Evolutionary conservation across 2,329 filamentous ascomycete genomes (phyloP).

Genomic region (Aschersonia sp.): DNA sequence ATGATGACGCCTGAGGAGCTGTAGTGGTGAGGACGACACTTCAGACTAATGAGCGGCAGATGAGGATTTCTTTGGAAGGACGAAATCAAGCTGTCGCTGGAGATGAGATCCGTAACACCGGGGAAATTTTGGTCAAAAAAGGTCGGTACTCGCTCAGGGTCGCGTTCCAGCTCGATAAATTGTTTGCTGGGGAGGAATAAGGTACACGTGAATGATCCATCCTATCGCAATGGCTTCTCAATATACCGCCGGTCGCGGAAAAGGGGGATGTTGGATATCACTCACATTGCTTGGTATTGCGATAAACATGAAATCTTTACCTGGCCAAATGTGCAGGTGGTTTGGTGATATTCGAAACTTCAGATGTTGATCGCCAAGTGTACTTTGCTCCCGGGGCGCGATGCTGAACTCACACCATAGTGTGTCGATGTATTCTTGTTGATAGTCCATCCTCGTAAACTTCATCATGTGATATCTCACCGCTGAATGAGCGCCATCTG

Average conservation of each 20-base stretch:
- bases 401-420: slow-evolving; percentile 96
- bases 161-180: slow-evolving; percentile 52
- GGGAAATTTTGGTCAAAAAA: slow-evolving; percentile 83
- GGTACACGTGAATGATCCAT: slow-evolving; percentile 89
- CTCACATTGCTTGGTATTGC: slow-evolving; percentile 63
- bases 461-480: slow-evolving; percentile 95
- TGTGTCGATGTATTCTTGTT: slow-evolving; percentile 90
- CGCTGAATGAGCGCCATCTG: slow-evolving; percentile 87
- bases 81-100: slow-evolving; percentile 48
- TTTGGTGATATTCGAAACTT: slow-evolving; percentile 75
- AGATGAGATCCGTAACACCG: slow-evolving; percentile 62
- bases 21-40: slow-evolving; percentile 81
- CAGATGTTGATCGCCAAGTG: slow-evolving; percentile 16
- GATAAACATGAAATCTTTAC: slow-evolving; percentile 93
- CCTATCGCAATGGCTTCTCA: slow-evolving; percentile 26
- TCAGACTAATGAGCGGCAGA: slow-evolving; percentile 83
- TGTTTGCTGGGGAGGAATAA: slow-evolving; percentile 67
- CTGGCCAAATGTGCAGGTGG: slow-evolving; percentile 96
- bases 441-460: slow-evolving; percentile 75
- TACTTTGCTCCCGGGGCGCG: slow-evolving; percentile 27
- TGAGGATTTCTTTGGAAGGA: slow-evolving; percentile 79
- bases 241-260: not conserved
- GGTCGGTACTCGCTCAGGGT: slow-evolving; percentile 41
- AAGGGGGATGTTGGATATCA: not conserved
- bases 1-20: slow-evolving; percentile 65